Conservation (phyloP, 106 monocot species). For the Allium sativum region DNA sequence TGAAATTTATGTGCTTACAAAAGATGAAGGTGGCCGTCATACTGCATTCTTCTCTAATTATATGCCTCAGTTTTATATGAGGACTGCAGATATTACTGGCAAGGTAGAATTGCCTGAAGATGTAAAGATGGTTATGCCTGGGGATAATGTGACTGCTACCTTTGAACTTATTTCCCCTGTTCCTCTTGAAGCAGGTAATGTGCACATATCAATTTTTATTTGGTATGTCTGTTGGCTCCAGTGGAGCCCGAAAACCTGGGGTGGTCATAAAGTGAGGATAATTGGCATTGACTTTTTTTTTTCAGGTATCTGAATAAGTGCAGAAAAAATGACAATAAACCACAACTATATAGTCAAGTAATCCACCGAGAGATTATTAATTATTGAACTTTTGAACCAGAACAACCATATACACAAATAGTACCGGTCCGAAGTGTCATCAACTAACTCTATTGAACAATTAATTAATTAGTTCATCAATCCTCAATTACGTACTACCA, state of each 20-base stretch:
- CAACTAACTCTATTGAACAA: no score
- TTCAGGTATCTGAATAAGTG: no score
- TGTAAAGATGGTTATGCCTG: slow-evolving; percentile 96
- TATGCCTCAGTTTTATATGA: slow-evolving; percentile 85
- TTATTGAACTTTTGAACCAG: no score
- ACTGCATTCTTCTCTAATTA: slow-evolving; percentile 94
- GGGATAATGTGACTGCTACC: slow-evolving; percentile 87
- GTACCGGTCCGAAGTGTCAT: no score
- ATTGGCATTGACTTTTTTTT: not conserved
- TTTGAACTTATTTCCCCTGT: slow-evolving; percentile 82
- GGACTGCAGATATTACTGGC: slow-evolving; percentile 91
- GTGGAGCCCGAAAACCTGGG: no score
- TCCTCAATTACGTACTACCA: no score
- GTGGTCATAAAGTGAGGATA: no score
- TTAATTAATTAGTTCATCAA: no score
- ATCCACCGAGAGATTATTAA: no score
- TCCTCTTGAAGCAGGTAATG: slow-evolving; percentile 86
- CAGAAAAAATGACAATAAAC: no score
- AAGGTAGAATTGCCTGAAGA: slow-evolving; percentile 87
- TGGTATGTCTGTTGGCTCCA: not conserved
- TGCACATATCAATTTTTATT: not conserved
- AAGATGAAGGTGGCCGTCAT: slow-evolving; percentile 95
- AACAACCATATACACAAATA: no score
- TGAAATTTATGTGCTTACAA: slow-evolving; percentile 88
- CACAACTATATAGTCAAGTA: no score